A percentile compares a stretch with the other conserved stretches of the same genome.
These are phyloP conservation scores for Trichosporon sp. DNA, from an alignment of 1,284 basidiomycete genomes.

Conservation along the genomic window DNA sequence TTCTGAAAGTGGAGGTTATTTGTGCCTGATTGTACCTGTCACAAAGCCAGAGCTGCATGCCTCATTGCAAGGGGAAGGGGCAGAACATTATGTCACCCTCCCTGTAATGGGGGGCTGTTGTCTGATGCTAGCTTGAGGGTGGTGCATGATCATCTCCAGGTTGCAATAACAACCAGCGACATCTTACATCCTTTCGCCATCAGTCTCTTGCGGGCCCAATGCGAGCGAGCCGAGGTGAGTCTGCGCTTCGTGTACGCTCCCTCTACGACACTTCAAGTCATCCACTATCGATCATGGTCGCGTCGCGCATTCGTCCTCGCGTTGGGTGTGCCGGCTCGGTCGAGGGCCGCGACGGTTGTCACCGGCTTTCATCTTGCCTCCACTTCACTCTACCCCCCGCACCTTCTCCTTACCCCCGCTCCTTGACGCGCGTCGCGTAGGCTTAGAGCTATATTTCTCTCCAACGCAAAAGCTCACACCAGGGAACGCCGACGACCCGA, in stretches of 20 bases:
- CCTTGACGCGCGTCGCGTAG: background rate
- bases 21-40: background rate
- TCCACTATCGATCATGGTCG: background rate
- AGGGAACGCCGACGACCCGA: background rate
- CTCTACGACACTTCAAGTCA: background rate
- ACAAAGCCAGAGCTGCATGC: background rate
- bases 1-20: background rate
- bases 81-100: background rate
- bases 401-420: background rate
- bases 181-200: background rate
- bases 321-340: background rate
- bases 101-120: background rate
- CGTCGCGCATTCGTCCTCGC: background rate
- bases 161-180: background rate
- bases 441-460: background rate
- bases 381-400: background rate
- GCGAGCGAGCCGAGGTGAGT: slow-evolving; percentile 1
- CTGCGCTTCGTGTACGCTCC: background rate
- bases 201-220: background rate
- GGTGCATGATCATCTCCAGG: background rate
- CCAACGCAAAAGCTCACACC: background rate
- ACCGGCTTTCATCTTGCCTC: background rate
- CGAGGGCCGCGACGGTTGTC: background rate
- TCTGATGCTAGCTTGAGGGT: background rate
- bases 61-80: background rate